phyloP scores from a whole-genome alignment of 306 rosid genomes.

The Cicer judaicum region DNA sequence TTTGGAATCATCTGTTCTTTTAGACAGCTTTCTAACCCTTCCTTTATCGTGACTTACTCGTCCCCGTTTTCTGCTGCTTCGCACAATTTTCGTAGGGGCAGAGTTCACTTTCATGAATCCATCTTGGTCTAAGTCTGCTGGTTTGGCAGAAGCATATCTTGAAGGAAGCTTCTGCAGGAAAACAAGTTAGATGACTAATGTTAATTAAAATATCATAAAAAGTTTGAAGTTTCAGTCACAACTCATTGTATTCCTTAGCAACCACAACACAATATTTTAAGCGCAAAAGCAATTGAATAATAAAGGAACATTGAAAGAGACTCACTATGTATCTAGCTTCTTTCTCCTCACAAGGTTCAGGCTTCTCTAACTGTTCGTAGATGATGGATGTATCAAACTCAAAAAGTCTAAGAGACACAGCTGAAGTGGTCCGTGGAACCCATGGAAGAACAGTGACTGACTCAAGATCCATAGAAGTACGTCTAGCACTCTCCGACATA shows the following conservation, averaged over 20 bases:
- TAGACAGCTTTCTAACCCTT: slow-evolving; percentile 60
- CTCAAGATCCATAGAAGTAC: slow-evolving; percentile 51
- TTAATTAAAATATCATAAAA: neutral
- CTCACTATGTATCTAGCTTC: slow-evolving; percentile 60
- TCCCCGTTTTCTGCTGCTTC: slow-evolving; percentile 65
- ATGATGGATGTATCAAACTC: slow-evolving; percentile 77
- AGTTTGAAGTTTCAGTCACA: slow-evolving; percentile 2
- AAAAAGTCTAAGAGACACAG: slow-evolving; percentile 75
- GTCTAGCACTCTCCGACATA: slow-evolving; percentile 46
- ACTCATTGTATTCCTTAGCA: slow-evolving; percentile 26
- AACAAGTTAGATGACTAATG: slow-evolving; percentile 33
- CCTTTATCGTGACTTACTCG: slow-evolving; percentile 67
- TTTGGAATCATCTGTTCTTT: slow-evolving; percentile 51
- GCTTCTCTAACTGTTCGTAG: slow-evolving; percentile 58
- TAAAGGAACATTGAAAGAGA: slow-evolving; percentile 9
- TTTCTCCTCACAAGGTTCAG: slow-evolving; percentile 57
- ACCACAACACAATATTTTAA: neutral
- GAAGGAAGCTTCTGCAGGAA: slow-evolving; percentile 69
- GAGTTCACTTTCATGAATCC: slow-evolving; percentile 53
- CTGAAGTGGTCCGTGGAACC: slow-evolving; percentile 86
- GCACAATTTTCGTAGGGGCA: slow-evolving; percentile 52
- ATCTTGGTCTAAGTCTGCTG: slow-evolving; percentile 50
- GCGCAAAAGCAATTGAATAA: slow-evolving; percentile 13
- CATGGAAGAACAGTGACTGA: slow-evolving; percentile 79
- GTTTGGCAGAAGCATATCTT: slow-evolving; percentile 57